A percentile compares a stretch with the other conserved stretches of the same genome.
phyloP scores from a whole-genome alignment of 192 early-diverging fungal species.

The Gaertneriomyces semiglobifer region DNA sequence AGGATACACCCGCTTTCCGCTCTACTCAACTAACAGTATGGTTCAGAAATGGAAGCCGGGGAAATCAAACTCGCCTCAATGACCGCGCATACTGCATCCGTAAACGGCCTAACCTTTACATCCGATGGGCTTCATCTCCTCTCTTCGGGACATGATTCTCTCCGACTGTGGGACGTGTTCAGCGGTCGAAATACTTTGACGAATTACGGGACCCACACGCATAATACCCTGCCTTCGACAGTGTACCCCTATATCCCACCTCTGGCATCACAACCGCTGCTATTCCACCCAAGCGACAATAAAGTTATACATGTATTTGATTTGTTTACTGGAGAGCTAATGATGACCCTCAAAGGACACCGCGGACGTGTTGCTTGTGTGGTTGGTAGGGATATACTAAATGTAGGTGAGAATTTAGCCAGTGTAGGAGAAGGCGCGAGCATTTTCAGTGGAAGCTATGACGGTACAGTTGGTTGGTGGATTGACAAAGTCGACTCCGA shows the following conservation, averaged over 20 bases:
- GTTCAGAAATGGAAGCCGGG: no score
- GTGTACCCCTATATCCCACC: conserved; percentile 25
- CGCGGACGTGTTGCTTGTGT: conserved; percentile 60
- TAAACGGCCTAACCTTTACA: conserved; percentile 68
- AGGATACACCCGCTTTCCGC: not conserved
- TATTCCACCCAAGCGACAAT: conserved; percentile 60
- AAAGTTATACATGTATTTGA: conserved; percentile 57
- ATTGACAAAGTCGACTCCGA: not conserved
- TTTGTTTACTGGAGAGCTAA: conserved; percentile 50
- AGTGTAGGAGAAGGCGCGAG: not conserved
- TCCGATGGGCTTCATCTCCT: conserved; percentile 59
- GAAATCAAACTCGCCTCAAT: conserved; percentile 18
- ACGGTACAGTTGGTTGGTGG: not conserved
- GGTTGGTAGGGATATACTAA: conserved; percentile 46
- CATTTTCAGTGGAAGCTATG: not conserved
- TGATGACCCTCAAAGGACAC: conserved; percentile 58
- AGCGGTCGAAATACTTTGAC: conserved; percentile 54
- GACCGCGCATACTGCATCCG: conserved; percentile 51
- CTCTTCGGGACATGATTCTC: conserved; percentile 56
- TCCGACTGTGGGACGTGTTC: conserved; percentile 65
- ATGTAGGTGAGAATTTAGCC: conserved; percentile 30
- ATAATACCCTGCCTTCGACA: conserved; percentile 35
- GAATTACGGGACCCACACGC: conserved; percentile 35
- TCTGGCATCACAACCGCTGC: conserved; percentile 35
- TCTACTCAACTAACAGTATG: not conserved